These are phyloP conservation scores for Rossbeevera mucosa DNA, from an alignment of 768 basidiomycete genomes.

Conservation along the genomic window DNA sequence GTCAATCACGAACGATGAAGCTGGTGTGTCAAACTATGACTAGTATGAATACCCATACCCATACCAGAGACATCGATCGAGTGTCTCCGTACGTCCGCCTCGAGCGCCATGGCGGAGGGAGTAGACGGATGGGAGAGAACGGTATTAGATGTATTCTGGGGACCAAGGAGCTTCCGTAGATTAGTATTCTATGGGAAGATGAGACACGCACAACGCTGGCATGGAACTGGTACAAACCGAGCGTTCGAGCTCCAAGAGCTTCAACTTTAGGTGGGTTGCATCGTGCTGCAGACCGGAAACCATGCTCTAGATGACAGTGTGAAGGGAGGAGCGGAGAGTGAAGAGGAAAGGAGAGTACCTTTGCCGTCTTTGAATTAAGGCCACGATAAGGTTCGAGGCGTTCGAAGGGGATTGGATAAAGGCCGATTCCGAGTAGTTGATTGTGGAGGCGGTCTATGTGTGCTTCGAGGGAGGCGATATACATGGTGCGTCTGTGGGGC, in stretches of 20 bases:
- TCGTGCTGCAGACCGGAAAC: constrained; percentile 69
- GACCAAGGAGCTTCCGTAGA: constrained; percentile 29
- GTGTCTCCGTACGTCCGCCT: constrained; percentile 32
- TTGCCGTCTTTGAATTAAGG: constrained; percentile 72
- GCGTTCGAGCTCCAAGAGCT: constrained; percentile 64
- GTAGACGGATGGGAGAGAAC: constrained; percentile 22
- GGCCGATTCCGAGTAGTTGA: constrained; percentile 48
- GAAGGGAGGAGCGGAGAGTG: neutral
- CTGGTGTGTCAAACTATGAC: constrained; percentile 2
- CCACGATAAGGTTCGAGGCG: constrained; percentile 62
- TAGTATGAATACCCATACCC: constrained; percentile 25
- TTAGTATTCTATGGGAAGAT: constrained; percentile 25
- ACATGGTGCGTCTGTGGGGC: constrained; percentile 64
- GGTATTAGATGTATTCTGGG: constrained; percentile 15
- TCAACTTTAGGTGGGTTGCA: constrained; percentile 51
- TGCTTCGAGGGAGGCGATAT: constrained; percentile 66
- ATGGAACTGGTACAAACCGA: constrained; percentile 39
- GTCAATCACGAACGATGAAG: constrained; percentile 6
- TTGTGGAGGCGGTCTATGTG: constrained; percentile 67
- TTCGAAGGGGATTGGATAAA: constrained; percentile 52
- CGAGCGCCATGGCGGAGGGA: constrained; percentile 27
- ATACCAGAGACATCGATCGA: constrained; percentile 31
- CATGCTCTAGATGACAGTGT: constrained; percentile 51
- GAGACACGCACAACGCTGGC: neutral
- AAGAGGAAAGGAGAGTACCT: constrained; percentile 38